These are phyloP conservation scores for Phialocephala sp. DNA, from an alignment of 2,329 filamentous ascomycete species.

Conservation along the genomic window DNA sequence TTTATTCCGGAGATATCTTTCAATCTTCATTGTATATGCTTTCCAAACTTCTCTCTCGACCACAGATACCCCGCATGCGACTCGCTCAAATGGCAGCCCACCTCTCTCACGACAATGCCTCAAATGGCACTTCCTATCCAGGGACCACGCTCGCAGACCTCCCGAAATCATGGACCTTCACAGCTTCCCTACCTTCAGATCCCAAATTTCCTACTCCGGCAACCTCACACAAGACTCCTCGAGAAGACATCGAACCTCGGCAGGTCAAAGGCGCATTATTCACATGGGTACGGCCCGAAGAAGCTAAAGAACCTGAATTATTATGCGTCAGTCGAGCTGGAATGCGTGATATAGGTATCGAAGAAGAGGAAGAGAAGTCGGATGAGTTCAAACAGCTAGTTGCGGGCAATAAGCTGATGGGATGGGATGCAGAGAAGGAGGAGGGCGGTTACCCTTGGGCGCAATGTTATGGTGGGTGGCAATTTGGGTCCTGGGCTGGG, in stretches of 20 bases:
- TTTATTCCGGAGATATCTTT: neutral
- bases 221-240: conserved; percentile 79
- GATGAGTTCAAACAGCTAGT: conserved; percentile 79
- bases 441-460: conserved; percentile 93
- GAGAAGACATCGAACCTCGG: conserved; percentile 77
- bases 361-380: conserved; percentile 68
- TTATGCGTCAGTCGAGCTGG: conserved; percentile 81
- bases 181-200: conserved; percentile 76
- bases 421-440: conserved; percentile 70
- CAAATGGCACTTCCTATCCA: conserved; percentile 28
- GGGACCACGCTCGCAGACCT: conserved; percentile 55
- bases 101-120: conserved; percentile 39
- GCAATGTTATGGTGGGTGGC: conserved; percentile 91
- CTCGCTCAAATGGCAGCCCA: conserved; percentile 53
- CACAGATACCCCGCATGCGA: conserved; percentile 44
- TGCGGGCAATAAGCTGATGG: conserved; percentile 81
- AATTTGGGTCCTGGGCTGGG: conserved; percentile 89
- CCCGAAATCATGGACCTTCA: conserved; percentile 70
- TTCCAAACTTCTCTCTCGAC: conserved; percentile 36
- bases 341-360: conserved; percentile 80
- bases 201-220: conserved; percentile 78
- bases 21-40: conserved; percentile 36
- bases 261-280: conserved; percentile 85
- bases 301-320: conserved; percentile 74
- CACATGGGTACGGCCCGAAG: conserved; percentile 87